Evolutionary conservation across 2,329 filamentous ascomycete genomes (phyloP), one percentile per base, ranked within the genome.

Genomic region (Diaporthe caulivora): DNA sequence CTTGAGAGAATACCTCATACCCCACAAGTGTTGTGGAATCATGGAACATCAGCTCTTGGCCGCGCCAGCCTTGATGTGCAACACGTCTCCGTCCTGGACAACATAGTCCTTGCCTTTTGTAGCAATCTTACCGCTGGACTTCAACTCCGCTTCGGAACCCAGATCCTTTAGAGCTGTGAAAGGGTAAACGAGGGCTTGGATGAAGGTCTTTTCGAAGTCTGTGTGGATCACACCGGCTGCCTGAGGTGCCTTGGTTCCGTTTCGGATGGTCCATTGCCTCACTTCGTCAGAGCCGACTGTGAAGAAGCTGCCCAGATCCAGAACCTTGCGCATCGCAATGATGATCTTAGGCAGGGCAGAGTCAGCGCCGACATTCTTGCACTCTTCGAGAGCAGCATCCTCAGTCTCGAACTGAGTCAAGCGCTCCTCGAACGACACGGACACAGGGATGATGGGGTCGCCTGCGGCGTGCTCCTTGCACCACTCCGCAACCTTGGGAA

Each of bases 121-220:
- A 92, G 98, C 94, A 77, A 99, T 84, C 88, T 99, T 99, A 80
- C 97, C 97, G 84, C 96, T 96, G 34, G 96, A 91, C 88, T 95
- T 97, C 78, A 98, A 94, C 78, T 93, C 91, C 31, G 91, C 87
- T 87, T 99, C 97, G 77, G 97, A 95, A 69, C 96, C 96, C 64
- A 94, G 87, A 85, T 98, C 97, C 86, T 93, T 95, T 70, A 99
- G 87, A 2, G 89, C 86, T 34, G 82, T 87, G 85, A 91, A 99
- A 87, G 98, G 98, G 87, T 97, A 98, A 40, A 98, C 95, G 76
- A 99, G 90, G 76, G 89, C 93, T 86, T 99, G 97, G 80, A 99
- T 99, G 83, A 99, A 99, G 0, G 97, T 99, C 92, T 99, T 99
- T 85, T 99, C 97, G 78, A 99, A 98, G 83, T 99, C 97, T 78